Evolutionary conservation across 164 flowering plant species (phyloP), one percentile per base, ranked within the genome.

Genomic region (Aristolochia californica): DNA sequence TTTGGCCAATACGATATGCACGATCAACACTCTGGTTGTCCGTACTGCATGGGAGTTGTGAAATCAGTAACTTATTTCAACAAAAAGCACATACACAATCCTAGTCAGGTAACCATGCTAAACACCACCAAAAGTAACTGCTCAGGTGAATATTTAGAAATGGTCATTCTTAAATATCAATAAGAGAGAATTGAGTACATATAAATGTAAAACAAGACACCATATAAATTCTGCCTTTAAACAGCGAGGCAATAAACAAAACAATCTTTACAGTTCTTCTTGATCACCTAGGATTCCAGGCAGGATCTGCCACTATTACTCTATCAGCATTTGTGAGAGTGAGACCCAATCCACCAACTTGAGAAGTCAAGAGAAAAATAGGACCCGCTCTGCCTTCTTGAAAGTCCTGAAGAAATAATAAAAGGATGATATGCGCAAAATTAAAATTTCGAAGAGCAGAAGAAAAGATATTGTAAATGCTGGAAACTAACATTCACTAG

Each of bases 21-120:
- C 97, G 96, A 54, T 94, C 99, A 53, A 94, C 99, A 80, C 99
- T 88, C 76, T 94, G 99, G 69, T 78, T 90, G 73, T 94, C 99
- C 62, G 89, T 90, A 68, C 97, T 94, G 81, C 70, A 77, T 48
- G 43, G 9, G 38, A 28, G 63, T 27, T n/a, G 56, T 30, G 45
- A 68, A 17, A 62, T 57, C 43, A 53, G 14, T 43, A 43, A 50
- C 20, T 56, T 2, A 5, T 13, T 27, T 20, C 40, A 45, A 18
- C 12, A 12, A 14, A 47, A 47, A 47, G 15, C 50, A 17, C 50
- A 47, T 16, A 47, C 40, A 34, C 11, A 8, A 5, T 34, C 40
- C 7, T 34, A 34, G 5, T 34, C 40, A 34, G 40, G 4, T 2
- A 34, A 34, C 40, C 40, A 7, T 2, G 40, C n/a, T 34, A 34